Base-by-base conservation (phyloP, 2,329 filamentous ascomycete genomes). In the Shiraia bambusicola region DNA sequence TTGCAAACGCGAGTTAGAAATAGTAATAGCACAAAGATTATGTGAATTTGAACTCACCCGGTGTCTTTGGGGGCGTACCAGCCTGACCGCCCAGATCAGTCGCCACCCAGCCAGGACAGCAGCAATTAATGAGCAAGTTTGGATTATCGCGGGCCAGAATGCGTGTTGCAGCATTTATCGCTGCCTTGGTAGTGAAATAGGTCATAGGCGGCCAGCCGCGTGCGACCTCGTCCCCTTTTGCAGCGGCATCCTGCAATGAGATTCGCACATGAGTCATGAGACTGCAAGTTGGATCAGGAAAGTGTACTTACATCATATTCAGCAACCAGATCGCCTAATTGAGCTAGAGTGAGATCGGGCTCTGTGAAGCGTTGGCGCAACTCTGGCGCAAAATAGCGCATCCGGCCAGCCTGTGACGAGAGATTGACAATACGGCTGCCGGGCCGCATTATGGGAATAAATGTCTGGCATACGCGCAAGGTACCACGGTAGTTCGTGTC, bases 51-150 rank as follows among this genome's bases (percentile, higher is more conserved):
- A 22, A 22, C 19, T 5, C 8, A 22, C 19, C 19, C 4, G 19
- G 9, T 26, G 45, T 47, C 45, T 55, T 45, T 6, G 45, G 42
- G 22, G 46, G 45, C 34, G 28, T 39, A 1, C 49, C 49, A 12
- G 45, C 42, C 33, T 47, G 45, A 14, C 31, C 24, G 3, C 49
- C 45, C 45, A 52, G 46, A 39, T 52, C 45, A 6, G 49, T 49
- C 13, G 44, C 32, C 4, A 49, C 46, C 45, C 45, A 49, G 2
- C 46, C 49, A 1, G 46, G 49, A 42, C 54, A 58, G 39, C 50
- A 54, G 41, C 42, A 49, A 43, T 52, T 49, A 17, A 40, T n/a
- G 4, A 40, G 12, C 4, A 40, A 14, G n/a, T 29, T 27, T 14
- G 25, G 31, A 17, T 35, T 29, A n/a, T 37, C 19, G 7, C 26